A percentile compares a stretch with the other conserved stretches of the same genome.
These are phyloP conservation scores for Dendrostoma leiphaemia DNA, from an alignment of 2,329 filamentous ascomycete genomes.

Conservation along the genomic window DNA sequence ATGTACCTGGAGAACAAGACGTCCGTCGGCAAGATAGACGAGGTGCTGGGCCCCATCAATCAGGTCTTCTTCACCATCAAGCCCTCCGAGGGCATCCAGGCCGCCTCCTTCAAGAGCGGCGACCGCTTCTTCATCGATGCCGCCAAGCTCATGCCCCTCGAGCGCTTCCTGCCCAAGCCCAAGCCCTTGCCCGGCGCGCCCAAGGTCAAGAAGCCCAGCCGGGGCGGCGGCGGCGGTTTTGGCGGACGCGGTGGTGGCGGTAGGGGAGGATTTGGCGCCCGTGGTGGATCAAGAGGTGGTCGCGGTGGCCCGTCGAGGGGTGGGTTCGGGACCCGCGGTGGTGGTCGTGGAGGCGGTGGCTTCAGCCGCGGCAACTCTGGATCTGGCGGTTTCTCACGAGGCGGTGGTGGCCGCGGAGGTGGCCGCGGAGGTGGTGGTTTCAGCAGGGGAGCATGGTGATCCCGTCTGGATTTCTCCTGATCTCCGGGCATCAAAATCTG, in stretches of 20 bases:
- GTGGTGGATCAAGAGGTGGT: slow-evolving; percentile 27
- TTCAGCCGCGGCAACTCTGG: slow-evolving; percentile 20
- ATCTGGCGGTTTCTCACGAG: slow-evolving; percentile 24
- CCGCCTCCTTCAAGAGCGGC: slow-evolving; percentile 88
- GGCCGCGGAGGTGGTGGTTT: slow-evolving; percentile 35
- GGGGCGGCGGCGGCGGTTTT: slow-evolving; percentile 60
- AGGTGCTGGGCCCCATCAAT: slow-evolving; percentile 96
- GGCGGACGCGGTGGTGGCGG: slow-evolving; percentile 41
- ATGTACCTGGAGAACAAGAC: slow-evolving; percentile 99
- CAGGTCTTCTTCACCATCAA: slow-evolving; percentile 99
- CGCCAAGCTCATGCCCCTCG: slow-evolving; percentile 91
- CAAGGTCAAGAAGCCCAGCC: slow-evolving; percentile 57
- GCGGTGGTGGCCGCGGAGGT: slow-evolving; percentile 30
- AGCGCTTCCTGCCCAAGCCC: slow-evolving; percentile 95
- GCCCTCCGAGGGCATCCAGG: slow-evolving; percentile 93
- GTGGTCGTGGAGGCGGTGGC: slow-evolving; percentile 29
- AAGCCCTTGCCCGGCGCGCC: slow-evolving; percentile 65
- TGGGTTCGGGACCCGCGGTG: slow-evolving; percentile 24
- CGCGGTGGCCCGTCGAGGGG: slow-evolving; percentile 28
- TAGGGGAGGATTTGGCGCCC: slow-evolving; percentile 27
- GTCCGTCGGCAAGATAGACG: slow-evolving; percentile 92
- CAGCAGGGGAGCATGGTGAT: slow-evolving; percentile 25
- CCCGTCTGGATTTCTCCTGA: background rate
- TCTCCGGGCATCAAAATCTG: slow-evolving; percentile 8
- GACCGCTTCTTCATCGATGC: slow-evolving; percentile 96